phyloP scores from a whole-genome alignment of 495 filamentous ascomycete genomes.

The Hypomontagnella monticulosa region DNA sequence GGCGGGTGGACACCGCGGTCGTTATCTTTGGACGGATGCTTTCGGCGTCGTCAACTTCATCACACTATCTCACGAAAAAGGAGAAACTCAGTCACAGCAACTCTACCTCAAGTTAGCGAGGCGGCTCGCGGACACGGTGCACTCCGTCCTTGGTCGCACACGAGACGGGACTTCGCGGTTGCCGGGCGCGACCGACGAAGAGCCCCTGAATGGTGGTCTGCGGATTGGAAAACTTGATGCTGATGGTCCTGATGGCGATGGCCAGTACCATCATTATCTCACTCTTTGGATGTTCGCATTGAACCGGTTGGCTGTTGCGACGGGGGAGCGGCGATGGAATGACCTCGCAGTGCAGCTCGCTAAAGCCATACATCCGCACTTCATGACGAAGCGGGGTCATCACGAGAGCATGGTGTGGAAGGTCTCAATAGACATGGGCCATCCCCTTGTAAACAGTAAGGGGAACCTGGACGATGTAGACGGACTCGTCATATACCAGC shows the following conservation, averaged over 20 bases:
- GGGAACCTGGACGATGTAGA: slow-evolving; percentile 71
- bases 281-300: slow-evolving; percentile 78
- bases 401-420: slow-evolving; percentile 69
- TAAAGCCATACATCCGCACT: slow-evolving; percentile 66
- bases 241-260: slow-evolving; percentile 65
- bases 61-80: slow-evolving; percentile 63
- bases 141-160: slow-evolving; percentile 64
- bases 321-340: slow-evolving; percentile 62
- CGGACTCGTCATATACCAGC: slow-evolving; percentile 65
- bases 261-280: slow-evolving; percentile 75
- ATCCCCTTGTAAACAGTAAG: slow-evolving; percentile 62
- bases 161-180: slow-evolving; percentile 61
- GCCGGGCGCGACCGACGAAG: slow-evolving; percentile 62
- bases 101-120: slow-evolving; percentile 64
- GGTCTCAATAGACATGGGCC: slow-evolving; percentile 62
- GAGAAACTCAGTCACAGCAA: slow-evolving; percentile 30
- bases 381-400: slow-evolving; percentile 56
- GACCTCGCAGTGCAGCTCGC: slow-evolving; percentile 65
- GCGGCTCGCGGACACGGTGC: slow-evolving; percentile 63
- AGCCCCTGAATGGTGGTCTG: slow-evolving; percentile 68
- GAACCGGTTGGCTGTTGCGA: slow-evolving; percentile 66
- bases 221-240: slow-evolving; percentile 69
- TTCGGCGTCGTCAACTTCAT: slow-evolving; percentile 75
- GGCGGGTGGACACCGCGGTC: slow-evolving; percentile 70
- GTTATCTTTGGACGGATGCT: slow-evolving; percentile 75